phyloP scores from a whole-genome alignment of 2,329 filamentous ascomycete genomes.

The Mollisiaceae sp. region DNA sequence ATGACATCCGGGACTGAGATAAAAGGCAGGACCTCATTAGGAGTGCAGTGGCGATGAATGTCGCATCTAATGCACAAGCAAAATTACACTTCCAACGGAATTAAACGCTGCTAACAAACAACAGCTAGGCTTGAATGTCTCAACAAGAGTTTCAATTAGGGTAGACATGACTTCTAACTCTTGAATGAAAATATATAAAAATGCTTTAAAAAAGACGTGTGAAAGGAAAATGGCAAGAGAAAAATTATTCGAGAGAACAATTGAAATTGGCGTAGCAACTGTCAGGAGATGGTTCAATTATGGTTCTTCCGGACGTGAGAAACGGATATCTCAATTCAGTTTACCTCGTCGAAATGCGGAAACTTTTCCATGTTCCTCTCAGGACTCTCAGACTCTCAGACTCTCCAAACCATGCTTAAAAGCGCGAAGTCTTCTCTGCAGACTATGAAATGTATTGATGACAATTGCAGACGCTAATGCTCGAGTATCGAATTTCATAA shows the following conservation, averaged over 20 bases:
- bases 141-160: not conserved
- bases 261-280: not conserved
- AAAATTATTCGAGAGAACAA: not conserved
- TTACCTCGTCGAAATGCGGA: conserved; percentile 44
- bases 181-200: not conserved
- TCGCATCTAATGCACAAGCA: conserved; percentile 9
- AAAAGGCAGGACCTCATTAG: not conserved
- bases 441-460: not conserved
- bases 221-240: not conserved
- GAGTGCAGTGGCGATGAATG: not conserved
- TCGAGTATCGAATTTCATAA: not conserved
- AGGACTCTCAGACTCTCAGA: not conserved
- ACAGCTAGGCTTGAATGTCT: conserved; percentile 5
- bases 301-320: not conserved
- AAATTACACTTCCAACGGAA: not conserved
- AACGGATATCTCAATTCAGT: conserved; percentile 2
- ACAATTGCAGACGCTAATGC: not conserved
- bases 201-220: not conserved
- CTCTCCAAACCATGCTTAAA: not conserved
- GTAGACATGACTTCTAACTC: not conserved
- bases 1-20: not conserved
- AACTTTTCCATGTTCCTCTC: conserved; percentile 30
- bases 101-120: not conserved
- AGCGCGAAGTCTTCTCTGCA: not conserved
- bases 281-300: not conserved